phyloP scores from a whole-genome alignment of 78 protist species.

The Dictyostelium discoideum region dicty_2.7 NC_007090.3:4464501-4465000 shows the following conservation, averaged over 20 bases:
- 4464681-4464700: slow-evolving; percentile 17
- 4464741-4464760: slow-evolving; percentile 40
- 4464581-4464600: slow-evolving; percentile 23
- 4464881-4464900: neutral
- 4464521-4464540: neutral
- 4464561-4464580: slow-evolving; percentile 34
- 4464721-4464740: slow-evolving; percentile 14
- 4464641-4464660: neutral
- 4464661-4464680: slow-evolving; percentile 24
- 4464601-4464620: slow-evolving; percentile 22
- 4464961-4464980: slow-evolving; percentile 14
- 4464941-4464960: slow-evolving; percentile 29
- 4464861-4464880: neutral
- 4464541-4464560: neutral
- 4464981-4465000: slow-evolving; percentile 19
- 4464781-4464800: slow-evolving; percentile 37
- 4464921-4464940: slow-evolving; percentile 63
- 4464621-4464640: slow-evolving; percentile 10
- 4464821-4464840: too few relatives aligned
- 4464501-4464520: slow-evolving; percentile 48
- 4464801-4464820: too few relatives aligned
- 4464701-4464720: slow-evolving; percentile 34
- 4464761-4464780: slow-evolving; percentile 20
- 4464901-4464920: neutral
- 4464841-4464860: neutral